phyloP scores from a whole-genome alignment of 345 rosid genomes.

The Clarkia xantiana region DNA sequence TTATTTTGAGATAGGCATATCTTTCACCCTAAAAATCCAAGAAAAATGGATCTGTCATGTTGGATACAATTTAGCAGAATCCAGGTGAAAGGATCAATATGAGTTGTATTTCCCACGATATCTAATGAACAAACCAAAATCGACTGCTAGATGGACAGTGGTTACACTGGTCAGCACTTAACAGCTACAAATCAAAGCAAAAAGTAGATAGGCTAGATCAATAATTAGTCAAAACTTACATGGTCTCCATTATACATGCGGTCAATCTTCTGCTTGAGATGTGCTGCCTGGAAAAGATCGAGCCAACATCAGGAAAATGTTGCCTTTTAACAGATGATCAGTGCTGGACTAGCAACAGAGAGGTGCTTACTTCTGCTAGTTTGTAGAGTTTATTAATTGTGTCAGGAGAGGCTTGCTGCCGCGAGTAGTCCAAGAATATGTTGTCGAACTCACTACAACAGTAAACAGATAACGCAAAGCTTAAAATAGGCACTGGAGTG shows the following conservation, averaged over 20 bases:
- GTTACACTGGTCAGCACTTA: too few species aligned
- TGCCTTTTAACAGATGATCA: background rate
- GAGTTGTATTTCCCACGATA: too few species aligned
- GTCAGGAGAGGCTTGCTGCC: conserved; percentile 55
- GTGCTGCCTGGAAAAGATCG: conserved; percentile 39
- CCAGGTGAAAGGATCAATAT: too few species aligned
- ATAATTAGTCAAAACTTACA: conserved; percentile 30
- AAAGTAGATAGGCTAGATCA: background rate
- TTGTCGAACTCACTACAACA: conserved; percentile 59
- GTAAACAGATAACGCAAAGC: background rate
- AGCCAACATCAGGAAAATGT: background rate
- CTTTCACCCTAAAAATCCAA: too few species aligned
- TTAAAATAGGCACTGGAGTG: too few species aligned
- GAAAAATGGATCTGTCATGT: too few species aligned
- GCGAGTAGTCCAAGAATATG: conserved; percentile 57
- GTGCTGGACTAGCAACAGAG: background rate
- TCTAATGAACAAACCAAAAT: too few species aligned
- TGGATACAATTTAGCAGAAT: too few species aligned
- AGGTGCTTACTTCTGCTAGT: conserved; percentile 57
- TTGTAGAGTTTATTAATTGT: conserved; percentile 53
- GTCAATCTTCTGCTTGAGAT: conserved; percentile 55
- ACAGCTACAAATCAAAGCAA: background rate
- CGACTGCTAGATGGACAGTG: too few species aligned
- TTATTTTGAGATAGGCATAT: too few species aligned
- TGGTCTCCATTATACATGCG: conserved; percentile 73